Conservation (phyloP, 2,329 filamentous ascomycete genomes). For the Epichloe elymi region DNA sequence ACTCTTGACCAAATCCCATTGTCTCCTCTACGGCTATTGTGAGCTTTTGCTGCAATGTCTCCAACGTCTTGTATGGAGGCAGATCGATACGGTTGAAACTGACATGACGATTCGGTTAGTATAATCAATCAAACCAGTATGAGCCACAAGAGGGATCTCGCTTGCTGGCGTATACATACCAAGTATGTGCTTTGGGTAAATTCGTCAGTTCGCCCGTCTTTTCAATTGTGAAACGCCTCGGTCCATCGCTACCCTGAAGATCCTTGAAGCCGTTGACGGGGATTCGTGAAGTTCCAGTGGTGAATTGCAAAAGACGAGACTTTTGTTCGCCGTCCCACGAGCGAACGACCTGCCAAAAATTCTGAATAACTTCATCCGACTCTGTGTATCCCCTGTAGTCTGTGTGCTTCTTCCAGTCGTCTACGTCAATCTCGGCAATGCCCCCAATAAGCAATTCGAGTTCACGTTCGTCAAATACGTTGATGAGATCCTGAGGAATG, state of each 20-base stretch:
- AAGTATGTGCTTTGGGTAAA: slow-evolving; percentile 93
- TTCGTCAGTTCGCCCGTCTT: slow-evolving; percentile 88
- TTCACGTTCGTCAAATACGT: slow-evolving; percentile 97
- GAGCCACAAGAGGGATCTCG: no score
- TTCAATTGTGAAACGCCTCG: slow-evolving; percentile 91
- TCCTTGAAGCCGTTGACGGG: slow-evolving; percentile 99
- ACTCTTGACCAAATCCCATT: slow-evolving; percentile 97
- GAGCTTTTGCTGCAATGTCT: slow-evolving; percentile 76
- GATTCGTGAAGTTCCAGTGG: slow-evolving; percentile 92
- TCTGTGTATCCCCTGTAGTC: slow-evolving; percentile 98
- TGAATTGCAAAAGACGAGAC: slow-evolving; percentile 94
- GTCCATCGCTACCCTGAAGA: slow-evolving; percentile 90
- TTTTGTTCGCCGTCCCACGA: slow-evolving; percentile 98
- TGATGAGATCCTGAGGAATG: slow-evolving; percentile 90
- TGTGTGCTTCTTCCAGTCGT: slow-evolving; percentile 99
- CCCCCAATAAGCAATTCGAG: slow-evolving; percentile 92
- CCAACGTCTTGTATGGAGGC: slow-evolving; percentile 81
- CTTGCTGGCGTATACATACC: slow-evolving; percentile 45
- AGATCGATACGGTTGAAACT: slow-evolving; percentile 97
- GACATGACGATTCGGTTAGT: slow-evolving; percentile 11
- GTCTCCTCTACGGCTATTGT: slow-evolving; percentile 98
- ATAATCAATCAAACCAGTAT: not conserved
- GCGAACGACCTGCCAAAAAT: slow-evolving; percentile 97
- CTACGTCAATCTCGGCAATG: slow-evolving; percentile 99
- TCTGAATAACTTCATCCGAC: slow-evolving; percentile 90